These are phyloP conservation scores for Sclerotinia borealis DNA, from an alignment of 2,329 filamentous ascomycete genomes.

Conservation along the genomic window DNA sequence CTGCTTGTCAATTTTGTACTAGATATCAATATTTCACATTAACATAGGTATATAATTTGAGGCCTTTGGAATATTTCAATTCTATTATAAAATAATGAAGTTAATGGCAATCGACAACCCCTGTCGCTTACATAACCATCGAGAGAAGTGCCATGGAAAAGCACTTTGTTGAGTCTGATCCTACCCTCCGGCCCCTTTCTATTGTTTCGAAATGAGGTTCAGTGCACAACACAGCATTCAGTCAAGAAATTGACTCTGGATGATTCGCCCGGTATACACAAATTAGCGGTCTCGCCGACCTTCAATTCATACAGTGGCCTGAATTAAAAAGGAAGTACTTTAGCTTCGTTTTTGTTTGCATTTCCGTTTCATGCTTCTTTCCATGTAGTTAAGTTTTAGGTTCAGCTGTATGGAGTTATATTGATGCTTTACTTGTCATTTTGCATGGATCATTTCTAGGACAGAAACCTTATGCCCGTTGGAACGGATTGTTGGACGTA, in stretches of 20 bases:
- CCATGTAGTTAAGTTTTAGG: neutral
- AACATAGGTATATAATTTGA: too few relatives aligned
- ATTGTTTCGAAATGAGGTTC: constrained; percentile 1
- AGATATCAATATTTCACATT: too few relatives aligned
- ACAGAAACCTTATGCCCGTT: neutral
- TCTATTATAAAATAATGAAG: too few relatives aligned
- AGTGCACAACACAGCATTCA: neutral
- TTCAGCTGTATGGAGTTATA: neutral
- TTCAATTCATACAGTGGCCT: neutral
- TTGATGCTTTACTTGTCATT: neutral
- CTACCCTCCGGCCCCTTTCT: too few relatives aligned
- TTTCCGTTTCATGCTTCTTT: neutral
- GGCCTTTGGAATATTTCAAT: too few relatives aligned
- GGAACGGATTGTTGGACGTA: neutral
- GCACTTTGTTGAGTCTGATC: neutral
- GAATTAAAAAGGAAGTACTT: neutral
- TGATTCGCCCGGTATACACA: neutral
- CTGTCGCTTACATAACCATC: too few relatives aligned
- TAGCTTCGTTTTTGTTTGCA: neutral
- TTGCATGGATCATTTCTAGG: neutral
- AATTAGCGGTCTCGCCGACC: neutral
- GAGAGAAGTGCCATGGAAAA: too few relatives aligned
- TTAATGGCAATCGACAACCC: too few relatives aligned
- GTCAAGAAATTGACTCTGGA: neutral
- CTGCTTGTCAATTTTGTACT: too few relatives aligned